Percentiles rank a stretch among this genome's conserved stretches.
These are phyloP conservation scores for Amanita muscaria DNA, from an alignment of 768 basidiomycete species.

Conservation along the genomic window DNA sequence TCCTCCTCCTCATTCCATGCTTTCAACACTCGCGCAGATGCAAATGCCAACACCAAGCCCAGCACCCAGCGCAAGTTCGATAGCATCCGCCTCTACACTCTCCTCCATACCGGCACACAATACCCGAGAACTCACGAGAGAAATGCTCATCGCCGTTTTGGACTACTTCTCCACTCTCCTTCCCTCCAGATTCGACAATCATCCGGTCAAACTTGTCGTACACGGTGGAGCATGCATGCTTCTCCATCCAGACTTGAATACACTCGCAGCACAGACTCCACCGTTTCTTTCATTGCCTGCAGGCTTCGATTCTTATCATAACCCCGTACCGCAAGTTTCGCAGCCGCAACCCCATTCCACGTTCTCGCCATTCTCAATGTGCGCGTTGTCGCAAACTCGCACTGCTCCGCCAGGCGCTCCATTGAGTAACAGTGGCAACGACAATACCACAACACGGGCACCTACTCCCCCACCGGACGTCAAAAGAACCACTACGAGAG, in stretches of 20 bases:
- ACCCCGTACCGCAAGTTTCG: too few relatives aligned
- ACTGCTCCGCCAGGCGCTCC: too few relatives aligned
- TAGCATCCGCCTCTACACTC: too few relatives aligned
- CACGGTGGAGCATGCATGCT: conserved; percentile 75
- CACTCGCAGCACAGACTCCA: conserved; percentile 22
- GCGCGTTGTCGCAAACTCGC: too few relatives aligned
- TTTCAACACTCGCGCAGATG: too few relatives aligned
- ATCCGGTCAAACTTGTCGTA: conserved; percentile 48
- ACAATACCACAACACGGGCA: conserved; percentile 14
- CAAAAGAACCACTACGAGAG: conserved; percentile 44
- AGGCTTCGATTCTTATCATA: too few relatives aligned
- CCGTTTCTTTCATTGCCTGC: conserved; percentile 13
- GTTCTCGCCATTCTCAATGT: too few relatives aligned
- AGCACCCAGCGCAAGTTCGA: too few relatives aligned
- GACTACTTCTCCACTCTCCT: conserved; percentile 42
- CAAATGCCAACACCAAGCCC: too few relatives aligned
- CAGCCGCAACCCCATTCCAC: too few relatives aligned
- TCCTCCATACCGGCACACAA: conserved; percentile 23
- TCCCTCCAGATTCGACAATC: conserved; percentile 33
- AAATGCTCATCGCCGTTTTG: conserved; percentile 38
- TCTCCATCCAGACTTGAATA: conserved; percentile 38
- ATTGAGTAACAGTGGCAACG: too few relatives aligned
- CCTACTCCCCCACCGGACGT: conserved; percentile 23
- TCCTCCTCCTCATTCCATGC: too few relatives aligned
- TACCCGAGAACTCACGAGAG: conserved; percentile 29